Evolutionary conservation across 176 grass and related monocot genomes (phyloP).

Genomic region (Areca catechu): DNA sequence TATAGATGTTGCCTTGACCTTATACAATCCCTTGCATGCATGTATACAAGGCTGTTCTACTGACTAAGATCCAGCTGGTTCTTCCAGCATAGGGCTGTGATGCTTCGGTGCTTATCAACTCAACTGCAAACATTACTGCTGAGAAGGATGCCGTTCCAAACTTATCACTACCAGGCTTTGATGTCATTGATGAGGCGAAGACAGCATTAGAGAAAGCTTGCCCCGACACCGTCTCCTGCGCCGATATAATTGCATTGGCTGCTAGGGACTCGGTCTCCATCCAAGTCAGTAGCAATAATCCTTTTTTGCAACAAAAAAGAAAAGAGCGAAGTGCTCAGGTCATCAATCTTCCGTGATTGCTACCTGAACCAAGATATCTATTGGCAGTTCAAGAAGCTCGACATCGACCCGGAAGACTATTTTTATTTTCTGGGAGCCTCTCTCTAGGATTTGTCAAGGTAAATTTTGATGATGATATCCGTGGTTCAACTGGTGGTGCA

Average conservation of each 20-base stretch:
- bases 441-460: too few relatives aligned
- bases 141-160: conserved; percentile 47
- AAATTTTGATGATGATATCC: too few relatives aligned
- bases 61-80: too few relatives aligned
- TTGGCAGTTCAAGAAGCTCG: too few relatives aligned
- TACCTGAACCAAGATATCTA: neutral
- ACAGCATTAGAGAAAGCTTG: conserved; percentile 12
- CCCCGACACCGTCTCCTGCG: conserved; percentile 28
- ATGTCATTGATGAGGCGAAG: conserved; percentile 40
- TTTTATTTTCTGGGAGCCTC: too few relatives aligned
- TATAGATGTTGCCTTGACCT: too few relatives aligned
- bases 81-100: conserved; percentile 33
- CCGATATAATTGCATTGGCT: conserved; percentile 33
- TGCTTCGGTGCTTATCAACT: conserved; percentile 48
- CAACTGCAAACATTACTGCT: conserved; percentile 17
- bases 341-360: neutral
- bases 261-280: conserved; percentile 32
- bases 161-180: conserved; percentile 26
- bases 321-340: neutral
- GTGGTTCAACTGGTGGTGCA: too few relatives aligned
- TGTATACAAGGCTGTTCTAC: too few relatives aligned
- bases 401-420: too few relatives aligned
- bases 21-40: too few relatives aligned
- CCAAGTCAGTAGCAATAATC: conserved; percentile 7
- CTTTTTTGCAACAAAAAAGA: too few relatives aligned